These are phyloP conservation scores for Hypoxylon sp. DNA, from an alignment of 2,329 filamentous ascomycete genomes.

Conservation along the genomic window DNA sequence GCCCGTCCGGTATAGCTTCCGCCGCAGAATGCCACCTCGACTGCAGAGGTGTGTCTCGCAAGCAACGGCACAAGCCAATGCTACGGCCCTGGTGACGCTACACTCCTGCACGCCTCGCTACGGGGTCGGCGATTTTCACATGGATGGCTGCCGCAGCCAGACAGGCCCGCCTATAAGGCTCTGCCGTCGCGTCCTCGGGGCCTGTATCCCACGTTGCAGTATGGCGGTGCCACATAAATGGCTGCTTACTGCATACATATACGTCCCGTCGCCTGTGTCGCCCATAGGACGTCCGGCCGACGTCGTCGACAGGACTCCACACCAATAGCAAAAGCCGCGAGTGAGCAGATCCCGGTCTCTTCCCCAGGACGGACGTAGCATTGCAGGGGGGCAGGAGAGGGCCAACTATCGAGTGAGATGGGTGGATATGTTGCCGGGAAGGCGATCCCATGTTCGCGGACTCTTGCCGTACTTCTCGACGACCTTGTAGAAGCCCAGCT, in stretches of 20 bases:
- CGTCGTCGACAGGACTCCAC: conserved; percentile 28
- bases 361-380: conserved; percentile 34
- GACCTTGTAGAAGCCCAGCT: conserved; percentile 33
- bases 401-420: conserved; percentile 32
- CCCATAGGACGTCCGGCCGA: conserved; percentile 24
- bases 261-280: conserved; percentile 12
- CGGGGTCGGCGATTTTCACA: conserved; percentile 1
- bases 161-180: conserved; percentile 5
- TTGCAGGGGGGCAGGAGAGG: conserved; percentile 30
- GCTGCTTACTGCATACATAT: conserved; percentile 35
- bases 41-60: conserved; percentile 18
- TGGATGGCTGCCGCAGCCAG: conserved; percentile 24
- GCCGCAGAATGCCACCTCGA: no score
- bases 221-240: conserved; percentile 25
- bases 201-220: conserved; percentile 29
- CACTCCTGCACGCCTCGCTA: conserved; percentile 5
- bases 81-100: conserved; percentile 2
- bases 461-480: conserved; percentile 36
- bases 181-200: conserved; percentile 4
- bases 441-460: conserved; percentile 43
- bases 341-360: conserved; percentile 33
- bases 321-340: conserved; percentile 32
- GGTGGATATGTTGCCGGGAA: conserved; percentile 23
- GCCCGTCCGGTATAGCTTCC: conserved; percentile 16
- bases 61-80: conserved; percentile 6